Base-by-base conservation (phyloP, 2,329 filamentous ascomycete species). In the Cordyceps cateniannulata region DNA sequence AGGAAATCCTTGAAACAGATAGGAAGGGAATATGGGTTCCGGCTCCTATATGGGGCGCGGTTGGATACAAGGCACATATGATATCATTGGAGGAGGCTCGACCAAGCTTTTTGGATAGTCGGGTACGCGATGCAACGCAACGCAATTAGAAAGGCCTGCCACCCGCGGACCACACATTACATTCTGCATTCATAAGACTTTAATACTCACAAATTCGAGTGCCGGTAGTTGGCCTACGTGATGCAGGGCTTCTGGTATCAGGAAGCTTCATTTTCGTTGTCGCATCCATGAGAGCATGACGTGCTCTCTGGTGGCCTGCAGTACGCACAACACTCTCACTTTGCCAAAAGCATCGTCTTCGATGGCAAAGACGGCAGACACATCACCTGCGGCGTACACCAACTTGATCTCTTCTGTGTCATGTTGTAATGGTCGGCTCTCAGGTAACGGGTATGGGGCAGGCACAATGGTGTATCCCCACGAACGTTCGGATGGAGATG, bases 61-160 rank as follows among this genome's bases (percentile, higher is more conserved):
- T 60, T 59, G 50, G 50, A 35, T 44, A 54, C 20, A 40, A 18
- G 55, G 55, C 55, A 62, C 25, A 56, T 50, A 55, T 50, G 56
- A 59, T 62, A 56, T 53, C 53, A 52, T 58, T 47, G 47, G 51
- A 25, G 18, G 22, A 51, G 44, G 32, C 22, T 54, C 29, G 12
- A 54, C 14, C 25, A 25, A 24, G 24, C 40, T 18, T 40, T 54
- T 60, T 55, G 27, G 27, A 54, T 42, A 54, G 16, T 18, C 44
- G 44, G 40, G 20, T 6, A 25, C 24, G 40, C 20, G 22, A 18
- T 16, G 50, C 24, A 42, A 32, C 48, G 29, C 24, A 24, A n/a
- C n/a, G 48, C 32, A 54, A 42, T 12, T 18, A 48, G 42, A 47
- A 27, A 50, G 45, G 22, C 42, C 58, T 48, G 58, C 42, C 16